Conservation (phyloP, 2,329 filamentous ascomycete species). For the Hysterium pulicare region DNA sequence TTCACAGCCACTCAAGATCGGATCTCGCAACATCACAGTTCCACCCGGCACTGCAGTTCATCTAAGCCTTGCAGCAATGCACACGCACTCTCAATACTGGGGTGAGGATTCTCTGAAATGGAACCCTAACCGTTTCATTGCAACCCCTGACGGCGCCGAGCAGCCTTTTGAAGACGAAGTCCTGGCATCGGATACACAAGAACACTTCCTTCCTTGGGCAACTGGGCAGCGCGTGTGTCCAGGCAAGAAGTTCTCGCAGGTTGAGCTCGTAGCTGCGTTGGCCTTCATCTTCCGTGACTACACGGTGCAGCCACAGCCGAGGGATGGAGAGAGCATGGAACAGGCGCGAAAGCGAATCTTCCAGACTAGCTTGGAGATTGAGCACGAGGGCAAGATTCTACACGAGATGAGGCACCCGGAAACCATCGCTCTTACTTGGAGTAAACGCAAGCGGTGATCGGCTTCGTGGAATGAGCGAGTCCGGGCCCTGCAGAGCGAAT, state of each 20-base stretch:
- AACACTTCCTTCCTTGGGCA: conserved; percentile 15
- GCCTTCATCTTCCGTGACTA: conserved; percentile 14
- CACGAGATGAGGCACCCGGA: conserved; percentile 11
- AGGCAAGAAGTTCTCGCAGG: conserved; percentile 19
- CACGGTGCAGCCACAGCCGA: conserved; percentile 8
- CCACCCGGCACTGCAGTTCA: neutral
- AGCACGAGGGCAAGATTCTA: conserved; percentile 11
- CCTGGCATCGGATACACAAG: conserved; percentile 9
- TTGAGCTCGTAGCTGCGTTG: conserved; percentile 16
- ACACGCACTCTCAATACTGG: conserved; percentile 2
- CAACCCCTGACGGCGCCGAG: neutral
- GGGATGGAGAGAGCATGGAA: conserved; percentile 10
- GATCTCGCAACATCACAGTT: neutral
- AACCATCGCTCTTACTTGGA: conserved; percentile 7
- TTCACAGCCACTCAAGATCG: conserved; percentile 6
- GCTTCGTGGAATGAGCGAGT: too few relatives aligned
- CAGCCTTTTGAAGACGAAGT: conserved; percentile 10
- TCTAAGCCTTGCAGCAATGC: neutral
- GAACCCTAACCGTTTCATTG: conserved; percentile 7
- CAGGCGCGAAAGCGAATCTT: conserved; percentile 9
- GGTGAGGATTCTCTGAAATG: conserved; percentile 1
- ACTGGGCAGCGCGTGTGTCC: conserved; percentile 17
- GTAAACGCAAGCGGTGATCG: too few relatives aligned
- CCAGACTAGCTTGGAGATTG: conserved; percentile 6
- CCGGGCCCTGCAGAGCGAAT: too few relatives aligned